Base-by-base conservation (phyloP, 2,329 filamentous ascomycete species). In the Diaporthe caulivora region DNA sequence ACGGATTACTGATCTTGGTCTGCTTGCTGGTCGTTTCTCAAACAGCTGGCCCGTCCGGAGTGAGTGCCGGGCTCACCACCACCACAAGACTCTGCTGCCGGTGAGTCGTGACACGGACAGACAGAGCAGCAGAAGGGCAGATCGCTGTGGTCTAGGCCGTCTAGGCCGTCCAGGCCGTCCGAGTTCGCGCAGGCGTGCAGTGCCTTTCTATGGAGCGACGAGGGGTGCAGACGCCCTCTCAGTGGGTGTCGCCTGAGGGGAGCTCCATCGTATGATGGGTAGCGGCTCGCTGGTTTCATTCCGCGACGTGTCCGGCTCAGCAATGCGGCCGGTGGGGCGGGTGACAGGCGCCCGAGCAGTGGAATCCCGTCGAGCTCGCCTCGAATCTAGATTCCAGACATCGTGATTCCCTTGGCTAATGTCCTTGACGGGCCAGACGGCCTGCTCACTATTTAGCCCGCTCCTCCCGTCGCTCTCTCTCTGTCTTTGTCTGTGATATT, bases 241-340 rank as follows among this genome's bases (percentile, higher is more conserved):
- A 62, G 62, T 53, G 62, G 62, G 44, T 65, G 62, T 65, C 62
- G 62, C 26, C 62, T 67, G 62, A 67, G 62, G 31, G 47, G 8
- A n/a, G 47, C 62, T 53, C 62, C 62, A 67, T 67, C 62, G 62
- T 67, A 67, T 40, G 62, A 67, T 67, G 31, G 44, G 29, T 67
- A 67, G 62, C 62, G 62, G 62, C 62, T 67, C 62, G 47, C 62
- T 67, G 62, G 62, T 67, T 67, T 67, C 62, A 53, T 67, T 67
- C 62, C 62, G 62, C 62, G 62, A 67, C 62, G 62, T 67, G 62
- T 67, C 62, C 47, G 62, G 62, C 60, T 67, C 62, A 53, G 62
- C 29, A 67, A 53, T 67, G 62, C 62, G 15, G 24, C 31, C 1
- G 15, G 62, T 67, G 62, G 62, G 62, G 62, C 62, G 62, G 62